Conservation (phyloP, 2,329 filamentous ascomycete genomes). For the Diplodia sapinea region DNA sequence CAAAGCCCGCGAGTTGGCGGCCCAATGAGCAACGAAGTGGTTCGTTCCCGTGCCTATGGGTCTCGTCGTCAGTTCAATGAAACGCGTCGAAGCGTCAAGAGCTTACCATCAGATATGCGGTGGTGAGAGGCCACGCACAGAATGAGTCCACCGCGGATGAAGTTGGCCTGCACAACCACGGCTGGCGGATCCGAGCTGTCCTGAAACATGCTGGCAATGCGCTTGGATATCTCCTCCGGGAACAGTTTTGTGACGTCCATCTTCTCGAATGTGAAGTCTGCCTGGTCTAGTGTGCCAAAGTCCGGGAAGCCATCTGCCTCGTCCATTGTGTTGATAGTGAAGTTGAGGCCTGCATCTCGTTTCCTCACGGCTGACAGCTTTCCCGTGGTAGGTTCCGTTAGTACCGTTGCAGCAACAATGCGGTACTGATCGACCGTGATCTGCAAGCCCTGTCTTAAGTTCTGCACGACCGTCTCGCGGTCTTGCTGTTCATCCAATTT, state of each 20-base stretch:
- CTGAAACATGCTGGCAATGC: background rate
- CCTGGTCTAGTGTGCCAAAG: slow-evolving; percentile 33
- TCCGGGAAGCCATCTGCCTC: slow-evolving; percentile 32
- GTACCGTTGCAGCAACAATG: slow-evolving; percentile 33
- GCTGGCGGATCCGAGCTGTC: slow-evolving; percentile 19
- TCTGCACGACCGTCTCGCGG: slow-evolving; percentile 29
- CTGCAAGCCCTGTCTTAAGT: slow-evolving; percentile 33
- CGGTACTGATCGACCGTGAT: slow-evolving; percentile 34
- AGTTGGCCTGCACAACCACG: slow-evolving; percentile 39
- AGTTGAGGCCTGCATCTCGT: slow-evolving; percentile 31
- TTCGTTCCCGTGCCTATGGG: slow-evolving; percentile 37
- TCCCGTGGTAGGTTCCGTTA: slow-evolving; percentile 32
- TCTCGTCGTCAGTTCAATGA: background rate
- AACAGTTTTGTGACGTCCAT: slow-evolving; percentile 27
- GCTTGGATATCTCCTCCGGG: slow-evolving; percentile 30
- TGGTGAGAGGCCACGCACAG: slow-evolving; percentile 40
- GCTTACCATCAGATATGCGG: slow-evolving; percentile 34
- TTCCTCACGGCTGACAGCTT: slow-evolving; percentile 35
- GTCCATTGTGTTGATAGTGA: slow-evolving; percentile 32
- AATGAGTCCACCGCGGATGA: slow-evolving; percentile 40
- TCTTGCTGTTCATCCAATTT: slow-evolving; percentile 22
- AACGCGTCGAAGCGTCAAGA: background rate
- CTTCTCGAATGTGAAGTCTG: slow-evolving; percentile 33
- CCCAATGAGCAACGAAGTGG: slow-evolving; percentile 38
- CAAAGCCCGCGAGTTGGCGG: slow-evolving; percentile 37